These are phyloP conservation scores for Emericellopsis atlantica DNA, from an alignment of 2,329 filamentous ascomycete genomes.

Conservation along the genomic window DNA sequence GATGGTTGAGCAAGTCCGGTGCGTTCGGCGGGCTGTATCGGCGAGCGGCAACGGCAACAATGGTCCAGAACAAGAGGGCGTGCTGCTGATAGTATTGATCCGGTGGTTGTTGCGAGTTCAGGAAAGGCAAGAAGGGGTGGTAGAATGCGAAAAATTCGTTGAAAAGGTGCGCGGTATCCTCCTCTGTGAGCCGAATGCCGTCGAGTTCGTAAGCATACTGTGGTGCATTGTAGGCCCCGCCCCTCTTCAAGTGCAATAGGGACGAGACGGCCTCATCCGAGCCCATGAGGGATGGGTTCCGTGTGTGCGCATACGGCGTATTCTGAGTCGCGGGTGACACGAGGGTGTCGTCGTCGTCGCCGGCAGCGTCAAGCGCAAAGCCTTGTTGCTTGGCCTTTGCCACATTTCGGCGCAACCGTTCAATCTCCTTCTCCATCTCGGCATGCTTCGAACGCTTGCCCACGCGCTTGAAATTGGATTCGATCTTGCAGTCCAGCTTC, in stretches of 20 bases:
- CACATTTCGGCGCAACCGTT: conserved; percentile 50
- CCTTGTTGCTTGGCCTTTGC: conserved; percentile 47
- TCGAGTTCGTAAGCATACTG: conserved; percentile 50
- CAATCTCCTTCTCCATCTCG: conserved; percentile 78
- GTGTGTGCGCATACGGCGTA: conserved; percentile 43
- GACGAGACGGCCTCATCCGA: conserved; percentile 58
- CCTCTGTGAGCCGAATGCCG: conserved; percentile 50
- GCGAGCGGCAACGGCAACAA: conserved; percentile 62
- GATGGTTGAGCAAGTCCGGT: conserved; percentile 49
- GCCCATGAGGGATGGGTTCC: conserved; percentile 52
- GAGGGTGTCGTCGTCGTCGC: conserved; percentile 40
- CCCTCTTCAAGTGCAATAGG: conserved; percentile 52
- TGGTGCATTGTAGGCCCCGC: conserved; percentile 46
- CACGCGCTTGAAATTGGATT: conserved; percentile 76
- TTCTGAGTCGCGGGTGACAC: conserved; percentile 41
- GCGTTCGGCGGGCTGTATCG: conserved; percentile 47
- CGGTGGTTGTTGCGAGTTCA: conserved; percentile 52
- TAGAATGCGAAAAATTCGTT: conserved; percentile 64
- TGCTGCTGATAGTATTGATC: conserved; percentile 69
- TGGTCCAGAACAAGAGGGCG: conserved; percentile 75
- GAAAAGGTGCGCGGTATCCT: conserved; percentile 52
- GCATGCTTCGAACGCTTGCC: conserved; percentile 74
- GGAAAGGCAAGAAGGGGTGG: conserved; percentile 66
- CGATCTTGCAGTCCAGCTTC: conserved; percentile 74
- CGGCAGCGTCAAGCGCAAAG: conserved; percentile 32